These are phyloP conservation scores for Mycena maculata DNA, from an alignment of 768 basidiomycete species.

Conservation along the genomic window DNA sequence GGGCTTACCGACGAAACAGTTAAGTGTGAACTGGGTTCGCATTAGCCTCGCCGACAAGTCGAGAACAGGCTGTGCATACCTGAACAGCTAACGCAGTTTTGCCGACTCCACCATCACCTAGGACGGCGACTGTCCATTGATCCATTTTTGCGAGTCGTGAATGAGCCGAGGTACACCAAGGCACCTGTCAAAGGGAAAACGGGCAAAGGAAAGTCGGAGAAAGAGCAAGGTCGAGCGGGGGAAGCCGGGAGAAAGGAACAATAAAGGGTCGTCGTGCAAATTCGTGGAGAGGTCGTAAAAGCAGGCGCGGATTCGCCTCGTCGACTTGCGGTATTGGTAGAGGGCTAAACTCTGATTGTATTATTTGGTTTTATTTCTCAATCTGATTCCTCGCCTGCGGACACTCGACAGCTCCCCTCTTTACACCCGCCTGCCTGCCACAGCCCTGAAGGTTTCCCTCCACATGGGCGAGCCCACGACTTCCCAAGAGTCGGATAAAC, in stretches of 20 bases:
- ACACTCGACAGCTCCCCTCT: background rate
- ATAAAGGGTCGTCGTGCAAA: slow-evolving; percentile 39
- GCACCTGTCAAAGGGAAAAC: slow-evolving; percentile 28
- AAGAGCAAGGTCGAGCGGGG: slow-evolving; percentile 29
- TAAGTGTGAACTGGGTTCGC: slow-evolving; percentile 85
- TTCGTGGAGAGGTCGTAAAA: slow-evolving; percentile 67
- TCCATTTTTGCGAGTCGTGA: slow-evolving; percentile 70
- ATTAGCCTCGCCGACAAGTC: slow-evolving; percentile 18
- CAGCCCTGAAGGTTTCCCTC: slow-evolving; percentile 10
- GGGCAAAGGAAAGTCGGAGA: slow-evolving; percentile 34
- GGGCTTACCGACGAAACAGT: slow-evolving; percentile 92
- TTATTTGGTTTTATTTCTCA: background rate
- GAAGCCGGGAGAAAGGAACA: slow-evolving; percentile 31
- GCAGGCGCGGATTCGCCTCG: slow-evolving; percentile 49
- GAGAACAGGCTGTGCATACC: slow-evolving; percentile 58
- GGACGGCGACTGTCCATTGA: slow-evolving; percentile 94
- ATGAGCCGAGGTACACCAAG: slow-evolving; percentile 19
- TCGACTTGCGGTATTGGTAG: slow-evolving; percentile 30
- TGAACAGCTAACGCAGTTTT: slow-evolving; percentile 97
- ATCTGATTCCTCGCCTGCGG: background rate
- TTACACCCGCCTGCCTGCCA: too few species aligned
- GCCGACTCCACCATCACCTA: slow-evolving; percentile 97
- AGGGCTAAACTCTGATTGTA: background rate
- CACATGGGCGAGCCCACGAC: slow-evolving; percentile 5
- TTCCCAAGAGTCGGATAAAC: background rate